Evolutionary conservation across 768 basidiomycete genomes (phyloP), one percentile per base, ranked within the genome.

Genomic region (Pleurotus sapidus): DNA sequence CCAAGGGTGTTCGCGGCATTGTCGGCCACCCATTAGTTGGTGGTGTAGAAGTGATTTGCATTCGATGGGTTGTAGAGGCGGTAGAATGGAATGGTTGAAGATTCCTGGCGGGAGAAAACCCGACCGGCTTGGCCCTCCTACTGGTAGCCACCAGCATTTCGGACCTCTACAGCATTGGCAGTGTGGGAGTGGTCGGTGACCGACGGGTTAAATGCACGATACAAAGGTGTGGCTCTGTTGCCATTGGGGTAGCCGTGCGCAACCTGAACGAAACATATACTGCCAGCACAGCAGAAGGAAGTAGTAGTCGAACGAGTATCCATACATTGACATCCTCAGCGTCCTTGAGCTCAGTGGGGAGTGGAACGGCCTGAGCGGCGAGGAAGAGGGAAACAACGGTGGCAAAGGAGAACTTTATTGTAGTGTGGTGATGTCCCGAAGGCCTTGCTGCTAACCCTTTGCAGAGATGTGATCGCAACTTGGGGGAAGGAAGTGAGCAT

Each of bases 381-480:
- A 54, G 17, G 51, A 54, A 54, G 37, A 54, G 37, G 51, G 51
- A 54, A 20, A 37, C 51, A 24, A 54, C 51, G 39, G 24, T 18
- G 39, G 51, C 51, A 18, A 54, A 24, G 25, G 51, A 54, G 51
- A 54, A 54, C 51, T 54, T 54, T 38, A 54, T 54, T 39, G 18
- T 54, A 39, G 42, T 17, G 17, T 30, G 24, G 11, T 12, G 49
- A 50, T 50, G 34, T n/a, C 43, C 17, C 11, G 30, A 17, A 7
- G 46, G 23, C 23, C 17, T 6, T 48, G 18, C 17, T 20, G 23
- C 46, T 45, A 23, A 14, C 4, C 8, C 15, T 42, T 54, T 18
- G n/a, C 40, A 23, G n/a, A 54, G 51, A 53, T 40, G 51, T 14
- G 39, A 54, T 24, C 25, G 51, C 51, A 54, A 54, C 51, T 20